Evolutionary conservation across 1,139 yeast species (phyloP), one percentile per base, ranked within the genome.

Genomic region (Taiozyma sp.): DNA sequence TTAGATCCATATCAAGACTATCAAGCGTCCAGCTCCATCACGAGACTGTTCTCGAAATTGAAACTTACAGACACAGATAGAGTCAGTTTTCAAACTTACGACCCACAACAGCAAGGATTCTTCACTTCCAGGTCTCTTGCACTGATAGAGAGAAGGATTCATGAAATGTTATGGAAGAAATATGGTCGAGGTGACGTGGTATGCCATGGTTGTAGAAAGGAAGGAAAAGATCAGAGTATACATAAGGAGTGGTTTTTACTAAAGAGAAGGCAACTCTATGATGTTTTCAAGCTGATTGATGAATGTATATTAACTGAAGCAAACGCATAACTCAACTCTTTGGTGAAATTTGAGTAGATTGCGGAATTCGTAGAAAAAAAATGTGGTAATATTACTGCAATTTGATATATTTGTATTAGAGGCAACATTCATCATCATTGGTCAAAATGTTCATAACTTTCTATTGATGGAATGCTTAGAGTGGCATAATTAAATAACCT

Each of bases 161-260:
- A 81, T 59, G 48, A 57, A 5, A 50, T 46, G 8, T 57, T 78
- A n/a, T 59, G 74, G 22, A 47, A 54, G 3, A 55, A 51, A 32
- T 79, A 72, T 56, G 83, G 83, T 0, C 63, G 65, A 44, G 83
- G 83, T 1, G 70, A 70, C 47, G 67, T 75, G 4, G 66, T 61
- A 40, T 81, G 80, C 58, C 68, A 65, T 41, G 77, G 74, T 2
- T 75, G 80, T 60, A 54, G 62, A 38, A 58, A 55, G 14, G 61
- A 60, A 3, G 60, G 62, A 14, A 51, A 51, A 24, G 57, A 51
- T 24, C 50, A 55, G 13, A 73, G 68, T 44, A 66, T 78, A 8
- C 87, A 82, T 60, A 70, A 71, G 13, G 87, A 82, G 57, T 82
- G 87, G 87, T 82, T 81, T 57, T 63, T 79, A 30, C 65, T 82